Conservation (phyloP, 176 grass and related monocot genomes). For the Triticum turgidum region DNA sequence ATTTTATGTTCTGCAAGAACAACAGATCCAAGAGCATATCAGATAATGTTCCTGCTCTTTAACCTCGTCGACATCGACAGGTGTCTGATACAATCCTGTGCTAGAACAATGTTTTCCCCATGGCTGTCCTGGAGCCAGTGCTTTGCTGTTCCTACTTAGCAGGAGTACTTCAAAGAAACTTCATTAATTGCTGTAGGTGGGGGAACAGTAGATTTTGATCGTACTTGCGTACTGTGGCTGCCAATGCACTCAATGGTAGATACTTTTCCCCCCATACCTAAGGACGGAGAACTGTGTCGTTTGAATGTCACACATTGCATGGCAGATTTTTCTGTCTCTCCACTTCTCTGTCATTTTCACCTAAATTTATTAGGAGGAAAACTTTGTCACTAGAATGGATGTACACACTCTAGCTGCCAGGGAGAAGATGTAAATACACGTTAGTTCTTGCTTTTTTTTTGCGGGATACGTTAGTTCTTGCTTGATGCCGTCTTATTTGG, state of each 20-base stretch:
- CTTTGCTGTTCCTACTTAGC: not conserved
- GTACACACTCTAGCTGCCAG: not conserved
- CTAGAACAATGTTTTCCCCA: not conserved
- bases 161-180: not conserved
- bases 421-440: not conserved
- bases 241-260: not conserved
- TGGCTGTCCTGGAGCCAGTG: not conserved
- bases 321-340: not conserved
- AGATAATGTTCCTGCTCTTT: not conserved
- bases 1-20: conserved; percentile 5
- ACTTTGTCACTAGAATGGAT: not conserved
- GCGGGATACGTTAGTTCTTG: too few relatives aligned
- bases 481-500: not conserved
- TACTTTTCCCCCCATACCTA: not conserved
- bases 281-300: not conserved
- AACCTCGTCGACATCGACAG: not conserved
- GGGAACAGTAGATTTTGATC: not conserved
- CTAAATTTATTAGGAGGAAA: not conserved
- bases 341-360: not conserved
- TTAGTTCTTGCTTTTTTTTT: not conserved
- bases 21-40: not conserved
- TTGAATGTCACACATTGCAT: not conserved
- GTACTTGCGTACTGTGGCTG: not conserved
- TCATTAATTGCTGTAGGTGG: not conserved
- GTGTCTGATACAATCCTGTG: not conserved